Percentiles rank a stretch among this genome's conserved stretches.
Evolutionary conservation across 2,329 filamentous ascomycete genomes (phyloP).

Genomic region (Pseudocercospora cruenta): DNA sequence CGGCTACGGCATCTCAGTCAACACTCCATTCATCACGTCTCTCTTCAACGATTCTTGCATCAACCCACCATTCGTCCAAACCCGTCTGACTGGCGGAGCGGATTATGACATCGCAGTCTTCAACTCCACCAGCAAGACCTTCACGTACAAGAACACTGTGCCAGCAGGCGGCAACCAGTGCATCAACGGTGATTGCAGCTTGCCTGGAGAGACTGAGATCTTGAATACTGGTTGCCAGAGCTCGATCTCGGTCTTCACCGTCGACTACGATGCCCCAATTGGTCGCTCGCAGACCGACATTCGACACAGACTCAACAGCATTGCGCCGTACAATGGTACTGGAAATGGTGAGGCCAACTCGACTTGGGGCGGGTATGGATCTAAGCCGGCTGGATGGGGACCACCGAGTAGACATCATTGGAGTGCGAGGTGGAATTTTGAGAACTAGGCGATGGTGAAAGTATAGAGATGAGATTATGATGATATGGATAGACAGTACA

Average conservation of each 20-base stretch:
- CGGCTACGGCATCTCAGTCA: constrained; percentile 57
- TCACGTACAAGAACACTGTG: constrained; percentile 47
- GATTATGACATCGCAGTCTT: constrained; percentile 52
- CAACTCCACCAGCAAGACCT: constrained; percentile 50
- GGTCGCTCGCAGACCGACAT: constrained; percentile 30
- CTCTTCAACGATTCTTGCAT: constrained; percentile 45
- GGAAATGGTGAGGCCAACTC: constrained; percentile 3
- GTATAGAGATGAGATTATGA: not conserved
- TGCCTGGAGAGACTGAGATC: constrained; percentile 57
- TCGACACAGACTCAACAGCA: constrained; percentile 12
- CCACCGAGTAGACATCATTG: constrained; percentile 13
- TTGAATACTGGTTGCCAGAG: constrained; percentile 48
- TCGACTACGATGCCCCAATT: constrained; percentile 56
- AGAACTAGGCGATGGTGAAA: not conserved
- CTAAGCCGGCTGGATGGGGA: not conserved
- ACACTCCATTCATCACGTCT: constrained; percentile 51
- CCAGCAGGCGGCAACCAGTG: constrained; percentile 45
- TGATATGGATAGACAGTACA: not conserved
- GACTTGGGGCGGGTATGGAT: not conserved
- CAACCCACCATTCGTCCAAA: constrained; percentile 51
- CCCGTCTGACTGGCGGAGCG: constrained; percentile 55
- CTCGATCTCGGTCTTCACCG: constrained; percentile 52
- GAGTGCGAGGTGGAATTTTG: constrained; percentile 25
- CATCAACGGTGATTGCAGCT: constrained; percentile 56
- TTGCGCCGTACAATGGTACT: constrained; percentile 21